Evolutionary conservation across 2,329 filamentous ascomycete genomes (phyloP), one percentile per base, ranked within the genome.

Genomic region (Dissoconium aciculare): DNA sequence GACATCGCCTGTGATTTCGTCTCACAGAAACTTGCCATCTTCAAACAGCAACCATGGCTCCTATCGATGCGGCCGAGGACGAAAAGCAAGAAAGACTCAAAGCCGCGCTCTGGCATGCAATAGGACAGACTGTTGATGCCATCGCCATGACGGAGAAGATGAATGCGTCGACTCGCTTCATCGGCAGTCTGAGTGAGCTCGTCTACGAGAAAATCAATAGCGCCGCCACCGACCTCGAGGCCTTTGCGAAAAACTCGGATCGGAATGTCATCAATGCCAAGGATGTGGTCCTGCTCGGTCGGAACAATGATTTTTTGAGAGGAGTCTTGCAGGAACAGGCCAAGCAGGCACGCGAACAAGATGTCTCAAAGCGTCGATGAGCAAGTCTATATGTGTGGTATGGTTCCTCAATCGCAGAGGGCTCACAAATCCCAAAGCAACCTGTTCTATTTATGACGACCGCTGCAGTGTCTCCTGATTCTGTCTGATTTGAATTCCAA

Each of bases 111-210:
- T 92, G 83, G 83, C 78, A 78, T 49, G 71, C 75, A 14, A 71
- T 92, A 36, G 81, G 82, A 42, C 79, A 83, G 52, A 87, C 91
- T 37, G 80, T 93, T 40, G 87, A 95, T 53, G 75, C 87, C 42
- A 78, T 92, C 51, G 77, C 74, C 11, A 60, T 83, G 16, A 64
- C 68, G 34, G 63, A 75, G 15, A 73, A 80, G 50, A 69, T 82
- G 40, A 94, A 92, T 55, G 82, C 85, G 5, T 93, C 87, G 15
- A 52, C 55, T 3, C 49, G 55, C 30, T 58, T 56, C 40, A 58
- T 58, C 31, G 55, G 47, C 15, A 71, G 78, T 0, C 55, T 91
- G 49, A 89, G 81, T 1, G 84, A 93, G 54, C 70, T 92, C 55
- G 78, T 87, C 5, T 93, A 81, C 74, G 69, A 74, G 1, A 84